Conservation (phyloP, 202 grass and related monocot species). For the Digitaria exilis region DNA sequence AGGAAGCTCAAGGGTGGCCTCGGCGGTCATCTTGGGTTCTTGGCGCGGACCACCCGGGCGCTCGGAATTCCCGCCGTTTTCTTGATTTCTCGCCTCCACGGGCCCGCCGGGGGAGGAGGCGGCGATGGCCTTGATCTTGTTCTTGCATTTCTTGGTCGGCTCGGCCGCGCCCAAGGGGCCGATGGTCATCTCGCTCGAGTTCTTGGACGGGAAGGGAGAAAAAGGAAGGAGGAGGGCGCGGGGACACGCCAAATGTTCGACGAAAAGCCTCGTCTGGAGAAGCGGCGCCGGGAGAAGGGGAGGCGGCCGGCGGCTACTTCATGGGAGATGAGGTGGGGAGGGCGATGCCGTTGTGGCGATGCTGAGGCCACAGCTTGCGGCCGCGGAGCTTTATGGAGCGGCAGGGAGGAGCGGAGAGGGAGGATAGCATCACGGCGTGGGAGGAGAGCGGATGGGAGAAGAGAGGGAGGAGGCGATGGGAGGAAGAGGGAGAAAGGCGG, state of each 20-base stretch:
- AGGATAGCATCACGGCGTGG: neutral
- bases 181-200: neutral
- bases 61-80: neutral
- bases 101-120: neutral
- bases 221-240: neutral
- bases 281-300: neutral
- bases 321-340: neutral
- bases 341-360: neutral
- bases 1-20: neutral
- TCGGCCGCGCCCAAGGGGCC: neutral
- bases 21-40: neutral
- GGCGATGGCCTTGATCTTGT: neutral
- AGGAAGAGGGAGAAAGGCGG: neutral
- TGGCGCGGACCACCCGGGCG: neutral
- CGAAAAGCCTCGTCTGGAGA: neutral
- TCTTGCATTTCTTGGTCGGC: neutral
- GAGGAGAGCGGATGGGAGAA: neutral
- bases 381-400: neutral
- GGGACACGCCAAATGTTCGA: neutral
- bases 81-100: neutral
- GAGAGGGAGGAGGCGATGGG: neutral
- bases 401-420: neutral
- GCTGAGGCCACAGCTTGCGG: constrained; percentile 1
- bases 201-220: neutral
- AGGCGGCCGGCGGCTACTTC: neutral